These are phyloP conservation scores for Lonicera japonica DNA, from an alignment of 129 eudicot genomes.

Conservation along the genomic window DNA sequence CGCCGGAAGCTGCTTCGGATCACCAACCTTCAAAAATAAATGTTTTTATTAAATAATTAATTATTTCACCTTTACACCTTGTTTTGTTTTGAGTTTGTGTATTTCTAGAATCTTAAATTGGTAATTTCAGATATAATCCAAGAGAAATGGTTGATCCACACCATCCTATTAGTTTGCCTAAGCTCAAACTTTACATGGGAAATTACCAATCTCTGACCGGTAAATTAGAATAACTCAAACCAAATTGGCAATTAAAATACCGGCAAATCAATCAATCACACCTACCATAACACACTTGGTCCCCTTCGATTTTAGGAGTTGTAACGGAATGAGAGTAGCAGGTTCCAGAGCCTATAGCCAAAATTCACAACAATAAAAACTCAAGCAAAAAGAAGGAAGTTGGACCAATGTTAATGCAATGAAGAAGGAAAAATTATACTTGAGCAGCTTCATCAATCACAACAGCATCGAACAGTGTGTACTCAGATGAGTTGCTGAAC, in stretches of 20 bases:
- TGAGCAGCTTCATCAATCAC: conserved; percentile 99
- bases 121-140: too few relatives aligned
- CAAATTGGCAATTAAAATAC: conserved; percentile 1
- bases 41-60: background rate
- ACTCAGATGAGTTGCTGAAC: conserved; percentile 50
- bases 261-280: conserved; percentile 2
- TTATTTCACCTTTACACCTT: background rate
- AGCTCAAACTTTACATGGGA: too few relatives aligned
- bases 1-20: conserved; percentile 99
- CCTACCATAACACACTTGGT: conserved; percentile 84
- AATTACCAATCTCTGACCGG: too few relatives aligned
- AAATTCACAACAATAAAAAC: conserved; percentile 2
- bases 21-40: conserved; percentile 67
- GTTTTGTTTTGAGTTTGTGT: too few relatives aligned
- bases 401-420: conserved; percentile 1
- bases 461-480: conserved; percentile 86
- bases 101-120: too few relatives aligned
- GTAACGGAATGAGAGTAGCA: conserved; percentile 90
- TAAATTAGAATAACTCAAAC: too few relatives aligned
- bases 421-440: conserved; percentile 33
- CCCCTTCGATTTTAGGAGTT: conserved; percentile 83
- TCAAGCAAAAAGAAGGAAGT: conserved; percentile 12
- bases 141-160: background rate
- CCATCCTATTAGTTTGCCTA: too few relatives aligned
- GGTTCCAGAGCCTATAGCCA: conserved; percentile 86